Evolutionary conservation across 768 basidiomycete genomes (phyloP), one percentile per base, ranked within the genome.

Genomic region (Gymnopilus junonius): DNA sequence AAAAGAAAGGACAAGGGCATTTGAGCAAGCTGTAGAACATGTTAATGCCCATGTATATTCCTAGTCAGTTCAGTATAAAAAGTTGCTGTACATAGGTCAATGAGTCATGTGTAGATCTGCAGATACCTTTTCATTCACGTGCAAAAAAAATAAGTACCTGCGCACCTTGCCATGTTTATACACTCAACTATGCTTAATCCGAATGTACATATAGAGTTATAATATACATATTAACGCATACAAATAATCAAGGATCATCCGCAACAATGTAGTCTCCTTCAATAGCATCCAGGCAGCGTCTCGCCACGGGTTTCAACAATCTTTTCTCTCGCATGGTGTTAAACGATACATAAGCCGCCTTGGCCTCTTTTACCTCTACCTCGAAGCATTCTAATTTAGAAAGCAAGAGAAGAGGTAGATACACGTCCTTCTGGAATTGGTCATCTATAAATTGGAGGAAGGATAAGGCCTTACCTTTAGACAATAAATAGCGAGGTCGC

Each of bases 321-420:
- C 54, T 53, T 43, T 57, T 55, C 32, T 63, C 63, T 31, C 70
- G 63, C 51, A 70, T 55, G 3, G 43, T 61, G 50, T 71, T 70
- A 27, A 64, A 67, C 14, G 70, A 65, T 8, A 71, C 59, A 50
- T 62, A 58, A 4, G 64, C 64, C n/a, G 61, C 58, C 55, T 63
- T 65, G 20, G 66, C 64, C 7, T 54, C 61, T 27, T 57, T 59
- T 34, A 70, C 45, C 60, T 71, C 67, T 23, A n/a, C 62, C 42
- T 70, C 89, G 69, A 98, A 94, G 64, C 93, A 97, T 92, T 96
- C 94, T 45, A 97, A 82, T 74, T 95, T 97, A 73, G 97, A 93
- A 73, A 97, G 85, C 46, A 97, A 74, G 51, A 93, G 83, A 74
- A 97, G 94, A 0, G 96, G 95, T 31, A 98, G 87, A 72, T 98